A percentile compares a stretch with the other conserved stretches of the same genome.
Conservation (phyloP, 2,329 filamentous ascomycete genomes). For the Colletotrichum sp. region DNA sequence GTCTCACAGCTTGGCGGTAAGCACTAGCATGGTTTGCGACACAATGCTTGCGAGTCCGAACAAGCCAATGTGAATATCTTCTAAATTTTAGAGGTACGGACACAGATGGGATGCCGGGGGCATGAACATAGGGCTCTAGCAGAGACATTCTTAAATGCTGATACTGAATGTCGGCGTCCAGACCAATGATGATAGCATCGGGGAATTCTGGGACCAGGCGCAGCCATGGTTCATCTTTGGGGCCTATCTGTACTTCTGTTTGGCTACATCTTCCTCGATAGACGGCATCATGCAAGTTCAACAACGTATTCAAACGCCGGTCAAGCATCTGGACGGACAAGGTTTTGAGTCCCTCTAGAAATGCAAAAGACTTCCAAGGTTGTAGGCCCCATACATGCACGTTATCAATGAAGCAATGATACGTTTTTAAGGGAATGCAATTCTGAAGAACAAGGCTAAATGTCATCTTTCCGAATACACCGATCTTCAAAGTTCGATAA, state of each 20-base stretch:
- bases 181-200: not conserved
- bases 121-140: rapidly evolving
- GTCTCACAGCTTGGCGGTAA: not conserved
- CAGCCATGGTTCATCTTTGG: not conserved
- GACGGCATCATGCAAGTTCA: too few relatives aligned
- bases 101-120: not conserved
- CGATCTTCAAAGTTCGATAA: not conserved
- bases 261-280: not conserved
- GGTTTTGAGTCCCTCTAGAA: not conserved
- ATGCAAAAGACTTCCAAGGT: not conserved
- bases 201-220: not conserved
- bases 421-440: not conserved
- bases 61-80: not conserved
- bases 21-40: not conserved
- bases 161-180: not conserved
- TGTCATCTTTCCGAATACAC: not conserved
- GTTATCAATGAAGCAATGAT: not conserved
- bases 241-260: not conserved
- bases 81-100: rapidly evolving
- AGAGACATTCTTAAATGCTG: rapidly evolving
- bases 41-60: not conserved
- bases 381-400: not conserved
- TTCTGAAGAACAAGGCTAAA: not conserved
- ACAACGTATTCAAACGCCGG: not conserved
- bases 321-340: not conserved